Percentiles rank a stretch among this genome's conserved stretches.
These are phyloP conservation scores for Pelagomonas calceolata DNA, from an alignment of 108 stramenopile genomes.

Conservation along the genomic window DNA sequence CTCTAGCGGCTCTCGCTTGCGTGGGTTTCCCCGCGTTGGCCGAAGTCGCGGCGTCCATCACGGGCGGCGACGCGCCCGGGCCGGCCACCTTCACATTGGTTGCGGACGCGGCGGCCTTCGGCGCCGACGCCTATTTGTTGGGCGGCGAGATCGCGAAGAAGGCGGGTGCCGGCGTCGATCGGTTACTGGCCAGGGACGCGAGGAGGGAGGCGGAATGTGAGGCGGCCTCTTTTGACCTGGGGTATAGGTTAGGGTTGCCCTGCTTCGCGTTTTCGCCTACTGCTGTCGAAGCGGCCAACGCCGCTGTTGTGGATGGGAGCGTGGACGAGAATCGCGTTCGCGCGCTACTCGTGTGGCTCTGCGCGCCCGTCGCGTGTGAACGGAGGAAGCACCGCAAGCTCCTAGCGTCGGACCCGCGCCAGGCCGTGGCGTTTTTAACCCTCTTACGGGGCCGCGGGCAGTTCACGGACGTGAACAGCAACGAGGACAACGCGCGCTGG, in stretches of 20 bases:
- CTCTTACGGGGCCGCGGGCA: conserved; percentile 9
- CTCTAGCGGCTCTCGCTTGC: conserved; percentile 23
- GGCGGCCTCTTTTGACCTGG: conserved; percentile 27
- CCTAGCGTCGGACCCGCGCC: conserved; percentile 31
- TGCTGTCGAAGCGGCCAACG: conserved; percentile 29
- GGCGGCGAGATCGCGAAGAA: conserved; percentile 7
- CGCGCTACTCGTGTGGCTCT: conserved; percentile 30
- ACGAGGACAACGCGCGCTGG: background rate
- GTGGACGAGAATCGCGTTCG: background rate
- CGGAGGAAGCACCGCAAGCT: conserved; percentile 24
- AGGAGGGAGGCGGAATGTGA: conserved; percentile 31
- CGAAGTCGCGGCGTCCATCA: conserved; percentile 22
- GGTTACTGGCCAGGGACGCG: conserved; percentile 25
- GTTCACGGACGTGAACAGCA: background rate
- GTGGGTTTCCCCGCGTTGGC: conserved; percentile 14
- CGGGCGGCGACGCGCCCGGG: conserved; percentile 7
- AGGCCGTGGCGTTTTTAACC: conserved; percentile 25
- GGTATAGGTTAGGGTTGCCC: conserved; percentile 32
- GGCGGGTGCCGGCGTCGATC: conserved; percentile 29
- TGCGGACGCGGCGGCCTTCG: conserved; percentile 12
- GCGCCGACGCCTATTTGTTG: conserved; percentile 12
- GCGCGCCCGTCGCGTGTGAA: conserved; percentile 33
- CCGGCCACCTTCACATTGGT: conserved; percentile 4
- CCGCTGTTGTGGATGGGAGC: conserved; percentile 11
- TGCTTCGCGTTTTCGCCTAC: conserved; percentile 36